Conservation (phyloP, 2,329 filamentous ascomycete species). For the Fusarium verrucosum region DNA sequence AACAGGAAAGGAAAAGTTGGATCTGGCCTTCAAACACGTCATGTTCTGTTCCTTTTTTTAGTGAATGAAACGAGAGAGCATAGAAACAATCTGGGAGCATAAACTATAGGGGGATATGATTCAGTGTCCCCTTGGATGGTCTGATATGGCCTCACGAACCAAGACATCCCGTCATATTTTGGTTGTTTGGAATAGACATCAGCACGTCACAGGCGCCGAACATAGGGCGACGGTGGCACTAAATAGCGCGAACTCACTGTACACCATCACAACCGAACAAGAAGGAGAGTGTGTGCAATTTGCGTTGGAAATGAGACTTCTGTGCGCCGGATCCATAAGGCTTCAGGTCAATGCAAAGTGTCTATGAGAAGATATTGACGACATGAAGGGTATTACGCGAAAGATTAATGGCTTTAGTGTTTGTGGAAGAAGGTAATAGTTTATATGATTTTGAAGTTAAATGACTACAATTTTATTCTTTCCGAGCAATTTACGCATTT, state of each 20-base stretch:
- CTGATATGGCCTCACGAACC: constrained; percentile 5
- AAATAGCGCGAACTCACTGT: constrained; percentile 11
- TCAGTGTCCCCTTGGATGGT: constrained; percentile 1
- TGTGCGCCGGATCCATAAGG: constrained; percentile 22
- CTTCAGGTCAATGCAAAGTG: not conserved
- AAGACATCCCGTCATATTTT: not conserved
- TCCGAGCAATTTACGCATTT: not conserved
- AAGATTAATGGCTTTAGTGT: too few relatives aligned
- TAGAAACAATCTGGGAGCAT: constrained; percentile 8
- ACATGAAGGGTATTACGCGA: not conserved
- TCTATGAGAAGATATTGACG: not conserved
- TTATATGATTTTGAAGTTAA: not conserved
- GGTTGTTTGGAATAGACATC: constrained; percentile 11
- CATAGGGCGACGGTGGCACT: constrained; percentile 16
- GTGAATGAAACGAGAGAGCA: constrained; percentile 22
- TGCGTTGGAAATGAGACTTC: constrained; percentile 29
- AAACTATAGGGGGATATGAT: not conserved
- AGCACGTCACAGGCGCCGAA: constrained; percentile 15
- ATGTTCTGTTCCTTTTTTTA: constrained; percentile 23
- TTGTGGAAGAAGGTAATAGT: not conserved
- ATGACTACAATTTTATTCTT: not conserved
- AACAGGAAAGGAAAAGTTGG: constrained; percentile 36
- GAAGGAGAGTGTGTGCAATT: constrained; percentile 9
- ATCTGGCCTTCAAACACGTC: constrained; percentile 28
- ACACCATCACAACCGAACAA: constrained; percentile 6